phyloP scores from a whole-genome alignment of 306 rosid genomes.

The Trifolium pratense region DNA sequence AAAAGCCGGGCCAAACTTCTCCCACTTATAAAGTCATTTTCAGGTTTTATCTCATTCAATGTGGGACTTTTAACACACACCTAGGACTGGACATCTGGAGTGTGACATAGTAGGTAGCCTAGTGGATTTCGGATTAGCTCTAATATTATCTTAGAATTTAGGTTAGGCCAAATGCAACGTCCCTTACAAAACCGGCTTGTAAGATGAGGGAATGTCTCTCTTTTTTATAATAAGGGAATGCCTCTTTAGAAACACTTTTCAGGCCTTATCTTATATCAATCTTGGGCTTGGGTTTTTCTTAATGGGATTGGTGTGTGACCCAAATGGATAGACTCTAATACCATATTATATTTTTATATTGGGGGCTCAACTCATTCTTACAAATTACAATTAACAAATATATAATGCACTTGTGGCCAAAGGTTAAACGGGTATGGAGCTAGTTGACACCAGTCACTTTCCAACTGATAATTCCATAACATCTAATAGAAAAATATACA shows the following conservation, averaged over 20 bases:
- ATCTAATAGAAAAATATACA: constrained; percentile 3
- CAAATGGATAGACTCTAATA: neutral
- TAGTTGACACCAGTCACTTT: neutral
- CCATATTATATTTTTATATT: neutral
- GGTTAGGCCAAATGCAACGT: neutral
- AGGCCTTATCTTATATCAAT: neutral
- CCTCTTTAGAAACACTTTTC: neutral
- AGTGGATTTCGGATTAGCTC: neutral
- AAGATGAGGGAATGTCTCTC: neutral
- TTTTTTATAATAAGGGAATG: neutral
- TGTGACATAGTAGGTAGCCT: neutral
- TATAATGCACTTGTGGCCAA: constrained; percentile 5
- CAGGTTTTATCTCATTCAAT: neutral
- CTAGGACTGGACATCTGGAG: neutral
- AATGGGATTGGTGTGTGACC: neutral
- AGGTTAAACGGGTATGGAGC: constrained; percentile 12
- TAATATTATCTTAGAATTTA: neutral
- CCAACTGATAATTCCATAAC: neutral
- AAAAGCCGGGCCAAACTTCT: neutral
- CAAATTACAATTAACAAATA: neutral
- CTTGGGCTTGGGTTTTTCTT: neutral
- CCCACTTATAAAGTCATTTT: neutral
- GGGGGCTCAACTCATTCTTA: neutral
- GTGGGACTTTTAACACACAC: neutral
- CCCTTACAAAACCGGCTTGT: neutral